Evolutionary conservation across 139 green algal genomes (phyloP).

Genomic region (Chlamydomonas applanata): DNA sequence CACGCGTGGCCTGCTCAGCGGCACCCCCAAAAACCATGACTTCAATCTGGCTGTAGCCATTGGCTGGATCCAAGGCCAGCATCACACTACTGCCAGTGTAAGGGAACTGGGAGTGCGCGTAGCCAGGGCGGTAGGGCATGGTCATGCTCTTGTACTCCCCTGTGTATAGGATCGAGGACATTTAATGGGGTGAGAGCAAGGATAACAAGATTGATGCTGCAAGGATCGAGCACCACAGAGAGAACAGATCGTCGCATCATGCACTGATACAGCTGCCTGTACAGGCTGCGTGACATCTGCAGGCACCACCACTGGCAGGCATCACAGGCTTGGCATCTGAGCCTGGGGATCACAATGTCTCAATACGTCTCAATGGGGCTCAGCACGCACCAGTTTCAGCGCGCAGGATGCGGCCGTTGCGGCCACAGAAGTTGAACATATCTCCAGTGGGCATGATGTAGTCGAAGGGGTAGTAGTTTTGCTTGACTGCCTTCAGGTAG

Average conservation of each 20-base stretch:
- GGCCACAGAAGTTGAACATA: slow-evolving; percentile 27
- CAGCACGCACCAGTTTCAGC: not conserved
- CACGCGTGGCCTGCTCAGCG: not conserved
- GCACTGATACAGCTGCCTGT: too few species aligned
- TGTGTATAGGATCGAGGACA: too few species aligned
- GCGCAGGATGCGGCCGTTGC: slow-evolving; percentile 22
- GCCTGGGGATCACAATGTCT: too few species aligned
- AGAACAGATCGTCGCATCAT: too few species aligned
- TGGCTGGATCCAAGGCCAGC: slow-evolving; percentile 14
- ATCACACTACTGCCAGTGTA: slow-evolving; percentile 29
- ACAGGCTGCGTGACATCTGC: too few species aligned
- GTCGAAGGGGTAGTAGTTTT: slow-evolving; percentile 38
- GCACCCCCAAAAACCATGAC: slow-evolving; percentile 33
- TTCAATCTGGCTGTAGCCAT: slow-evolving; percentile 37
- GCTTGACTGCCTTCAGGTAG: not conserved
- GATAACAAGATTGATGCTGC: too few species aligned
- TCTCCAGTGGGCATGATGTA: slow-evolving; percentile 28
- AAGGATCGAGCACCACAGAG: too few species aligned
- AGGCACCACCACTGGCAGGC: too few species aligned
- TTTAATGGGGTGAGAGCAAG: too few species aligned
- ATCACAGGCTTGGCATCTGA: too few species aligned
- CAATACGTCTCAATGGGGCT: too few species aligned
- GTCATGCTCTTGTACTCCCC: too few species aligned
- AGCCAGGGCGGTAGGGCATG: not conserved
- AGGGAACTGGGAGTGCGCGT: slow-evolving; percentile 16